Percentiles rank a stretch among this genome's conserved stretches.
These are phyloP conservation scores for Rhodotorula babjevae DNA, from an alignment of 768 basidiomycete species.

Conservation along the genomic window DNA sequence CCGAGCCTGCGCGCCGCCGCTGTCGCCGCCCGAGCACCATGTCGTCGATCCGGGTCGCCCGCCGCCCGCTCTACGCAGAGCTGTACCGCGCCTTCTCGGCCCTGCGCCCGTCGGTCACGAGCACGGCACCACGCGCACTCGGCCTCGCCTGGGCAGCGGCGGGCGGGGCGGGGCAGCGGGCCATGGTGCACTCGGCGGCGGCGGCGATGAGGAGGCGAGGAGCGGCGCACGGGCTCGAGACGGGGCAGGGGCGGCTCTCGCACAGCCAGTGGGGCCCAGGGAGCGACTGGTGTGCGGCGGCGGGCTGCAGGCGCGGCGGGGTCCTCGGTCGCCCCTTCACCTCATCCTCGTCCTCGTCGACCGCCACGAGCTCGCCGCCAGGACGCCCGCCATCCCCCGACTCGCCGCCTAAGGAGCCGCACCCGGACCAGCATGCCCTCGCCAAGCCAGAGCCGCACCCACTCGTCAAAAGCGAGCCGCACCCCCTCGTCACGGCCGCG, in stretches of 20 bases:
- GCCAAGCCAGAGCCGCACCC: conserved; percentile 7
- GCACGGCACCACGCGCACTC: background rate
- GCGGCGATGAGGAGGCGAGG: background rate
- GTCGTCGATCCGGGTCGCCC: background rate
- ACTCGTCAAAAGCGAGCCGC: conserved; percentile 6
- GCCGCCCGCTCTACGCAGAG: conserved; percentile 9
- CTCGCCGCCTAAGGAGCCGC: no score
- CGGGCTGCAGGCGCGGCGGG: background rate
- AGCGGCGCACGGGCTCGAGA: background rate
- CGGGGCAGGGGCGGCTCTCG: background rate
- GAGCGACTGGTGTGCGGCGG: background rate
- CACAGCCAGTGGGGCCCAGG: no score
- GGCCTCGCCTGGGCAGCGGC: background rate
- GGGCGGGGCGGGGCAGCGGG: background rate
- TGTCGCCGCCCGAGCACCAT: background rate
- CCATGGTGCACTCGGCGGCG: background rate
- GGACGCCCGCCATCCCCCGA: background rate
- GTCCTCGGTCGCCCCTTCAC: background rate
- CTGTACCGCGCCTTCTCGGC: conserved; percentile 29
- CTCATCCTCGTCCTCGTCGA: background rate
- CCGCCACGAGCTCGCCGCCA: no score
- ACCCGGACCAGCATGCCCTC: background rate
- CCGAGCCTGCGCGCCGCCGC: no score
- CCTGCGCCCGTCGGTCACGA: background rate
- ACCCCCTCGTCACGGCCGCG: background rate